Base-by-base conservation (phyloP, 306 rosid species). In the Sechiopsis laciniata region DNA sequence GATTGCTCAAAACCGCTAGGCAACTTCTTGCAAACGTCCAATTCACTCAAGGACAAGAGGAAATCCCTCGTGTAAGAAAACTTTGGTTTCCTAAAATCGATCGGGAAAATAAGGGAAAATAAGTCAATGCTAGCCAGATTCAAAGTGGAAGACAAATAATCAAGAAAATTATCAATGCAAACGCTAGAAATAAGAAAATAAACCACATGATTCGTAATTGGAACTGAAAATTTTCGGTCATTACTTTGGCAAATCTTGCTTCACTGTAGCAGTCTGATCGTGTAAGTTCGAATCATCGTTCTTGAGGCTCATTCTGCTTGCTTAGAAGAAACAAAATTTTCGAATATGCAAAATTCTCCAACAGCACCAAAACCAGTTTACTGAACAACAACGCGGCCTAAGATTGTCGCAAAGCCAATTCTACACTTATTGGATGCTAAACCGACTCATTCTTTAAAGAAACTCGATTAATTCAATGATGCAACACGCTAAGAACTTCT, bases 1-100 rank as follows among this genome's bases (percentile, higher is more conserved):
- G 96, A 86, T 78, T 22, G 93, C 75, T 95, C 96, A 80, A 91
- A 83, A 65, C 88, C 91, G 72, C 83, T 78, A 4, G 99, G 99
- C 55, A 95, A 75, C 80, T 85, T 86, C 78, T 84, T 77, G 93
- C 99, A 91, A 32, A 59, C 63, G 70, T 91, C 97, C 85, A 89
- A 85, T 64, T 84, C 89, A 51, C 93, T 87, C 8, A 95, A 55
- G 2, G 99, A 95, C 64, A 95, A 64, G n/a, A 95, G 82, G 79
- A 91, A 95, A 48, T 91, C 97, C 74, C 93, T 83, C 1, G 95
- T 79, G 71, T 91, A 89, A 2, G 90, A 78, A 72, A 83, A 54
- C 79, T 48, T 91, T 45, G 56, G 29, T 75, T 76, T 87, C 97
- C 99, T 95, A 87, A 11, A 70, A 15, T 8, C 56, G 86, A 81